phyloP scores from a whole-genome alignment of 2,329 filamentous ascomycete species.

The Coniella vitis region DNA sequence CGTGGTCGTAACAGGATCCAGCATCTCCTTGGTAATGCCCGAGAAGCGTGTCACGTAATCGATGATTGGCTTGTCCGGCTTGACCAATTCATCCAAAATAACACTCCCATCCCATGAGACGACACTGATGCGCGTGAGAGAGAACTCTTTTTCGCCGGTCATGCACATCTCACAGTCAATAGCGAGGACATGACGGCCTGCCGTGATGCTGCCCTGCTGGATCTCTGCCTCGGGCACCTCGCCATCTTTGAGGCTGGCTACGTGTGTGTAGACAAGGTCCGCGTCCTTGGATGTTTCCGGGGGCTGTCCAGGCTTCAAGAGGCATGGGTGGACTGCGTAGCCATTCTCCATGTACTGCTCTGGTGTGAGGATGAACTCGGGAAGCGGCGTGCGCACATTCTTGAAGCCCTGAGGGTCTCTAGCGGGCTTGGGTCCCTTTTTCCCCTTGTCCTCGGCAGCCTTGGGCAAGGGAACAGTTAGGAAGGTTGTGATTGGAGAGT shows the following conservation, averaged over 20 bases:
- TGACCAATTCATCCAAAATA: constrained; percentile 85
- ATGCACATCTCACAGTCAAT: constrained; percentile 98
- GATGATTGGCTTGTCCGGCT: constrained; percentile 77
- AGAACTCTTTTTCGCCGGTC: constrained; percentile 70
- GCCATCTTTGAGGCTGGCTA: constrained; percentile 61
- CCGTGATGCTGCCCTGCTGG: constrained; percentile 75
- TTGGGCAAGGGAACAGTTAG: constrained; percentile 68
- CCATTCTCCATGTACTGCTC: constrained; percentile 77
- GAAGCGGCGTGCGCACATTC: constrained; percentile 74
- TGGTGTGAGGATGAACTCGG: constrained; percentile 64
- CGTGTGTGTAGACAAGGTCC: constrained; percentile 78
- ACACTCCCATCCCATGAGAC: constrained; percentile 78
- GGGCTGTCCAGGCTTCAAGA: constrained; percentile 54
- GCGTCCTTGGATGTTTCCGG: constrained; percentile 46
- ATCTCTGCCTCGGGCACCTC: constrained; percentile 62
- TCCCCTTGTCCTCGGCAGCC: constrained; percentile 56
- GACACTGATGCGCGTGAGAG: constrained; percentile 83
- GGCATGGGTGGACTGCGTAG: constrained; percentile 75
- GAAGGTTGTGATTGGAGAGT: constrained; percentile 82
- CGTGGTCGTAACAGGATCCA: constrained; percentile 76
- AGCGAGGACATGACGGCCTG: constrained; percentile 69
- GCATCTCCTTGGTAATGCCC: constrained; percentile 82
- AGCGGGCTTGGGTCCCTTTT: constrained; percentile 51
- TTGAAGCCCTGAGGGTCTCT: constrained; percentile 60
- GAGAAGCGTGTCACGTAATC: constrained; percentile 92